A percentile compares a stretch with the other conserved stretches of the same genome.
These are phyloP conservation scores for Labyrinthula sp. DNA, from an alignment of 352 stramenopile species.

Conservation along the genomic window DNA sequence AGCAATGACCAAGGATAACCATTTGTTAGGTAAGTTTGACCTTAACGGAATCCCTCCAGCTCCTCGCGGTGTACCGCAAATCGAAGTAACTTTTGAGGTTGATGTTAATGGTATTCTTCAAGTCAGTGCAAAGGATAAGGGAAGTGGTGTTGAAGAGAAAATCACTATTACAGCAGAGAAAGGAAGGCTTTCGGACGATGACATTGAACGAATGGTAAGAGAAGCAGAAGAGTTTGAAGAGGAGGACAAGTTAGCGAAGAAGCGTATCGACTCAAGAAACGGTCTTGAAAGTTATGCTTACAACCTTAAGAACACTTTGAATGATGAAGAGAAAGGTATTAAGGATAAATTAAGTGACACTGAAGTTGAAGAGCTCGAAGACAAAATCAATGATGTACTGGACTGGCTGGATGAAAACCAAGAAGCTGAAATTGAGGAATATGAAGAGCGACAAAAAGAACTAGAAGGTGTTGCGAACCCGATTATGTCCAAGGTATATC, in stretches of 20 bases:
- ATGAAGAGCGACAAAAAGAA: slow-evolving; percentile 89
- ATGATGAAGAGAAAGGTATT: slow-evolving; percentile 75
- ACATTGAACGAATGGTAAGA: slow-evolving; percentile 96
- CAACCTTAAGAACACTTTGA: slow-evolving; percentile 74
- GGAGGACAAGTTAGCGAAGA: slow-evolving; percentile 85
- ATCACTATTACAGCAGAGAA: slow-evolving; percentile 98
- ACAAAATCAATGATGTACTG: slow-evolving; percentile 84
- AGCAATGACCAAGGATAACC: slow-evolving; percentile 97
- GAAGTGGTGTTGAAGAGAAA: slow-evolving; percentile 87
- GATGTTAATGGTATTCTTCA: slow-evolving; percentile 97
- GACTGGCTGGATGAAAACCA: slow-evolving; percentile 98
- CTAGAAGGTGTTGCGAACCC: slow-evolving; percentile 83
- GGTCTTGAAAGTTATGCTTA: slow-evolving; percentile 86
- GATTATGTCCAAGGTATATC: slow-evolving; percentile 94
- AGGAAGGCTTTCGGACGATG: slow-evolving; percentile 86
- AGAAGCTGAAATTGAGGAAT: slow-evolving; percentile 92
- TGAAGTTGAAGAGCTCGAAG: slow-evolving; percentile 65
- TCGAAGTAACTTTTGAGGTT: slow-evolving; percentile 96
- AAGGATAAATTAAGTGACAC: slow-evolving; percentile 81
- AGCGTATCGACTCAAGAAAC: slow-evolving; percentile 85
- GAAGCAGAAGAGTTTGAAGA: slow-evolving; percentile 95
- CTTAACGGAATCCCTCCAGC: slow-evolving; percentile 86
- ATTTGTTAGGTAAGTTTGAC: slow-evolving; percentile 96
- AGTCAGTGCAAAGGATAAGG: slow-evolving; percentile 90
- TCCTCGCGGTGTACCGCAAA: slow-evolving; percentile 88